Base-by-base conservation (phyloP, 192 early-diverging fungal species). In the Pilobolus umbonatus region DNA sequence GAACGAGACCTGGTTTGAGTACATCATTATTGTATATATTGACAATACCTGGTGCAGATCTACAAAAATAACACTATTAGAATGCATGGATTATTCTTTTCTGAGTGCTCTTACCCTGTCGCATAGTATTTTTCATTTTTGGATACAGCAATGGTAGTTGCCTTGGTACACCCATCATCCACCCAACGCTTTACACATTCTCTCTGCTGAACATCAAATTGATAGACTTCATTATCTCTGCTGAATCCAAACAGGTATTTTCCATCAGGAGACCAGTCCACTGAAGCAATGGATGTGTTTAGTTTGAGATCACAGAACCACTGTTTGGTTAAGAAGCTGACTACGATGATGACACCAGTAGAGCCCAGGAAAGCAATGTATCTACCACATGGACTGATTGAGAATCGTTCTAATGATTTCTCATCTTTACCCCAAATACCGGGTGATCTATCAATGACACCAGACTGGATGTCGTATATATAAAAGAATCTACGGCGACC, bases 291-390 rank as follows among this genome's bases (percentile, higher is more conserved):
- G 4, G 75, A 75, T n/a, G 84, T 86, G 68, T 96, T 97, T 89
- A 98, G 93, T 62, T 91, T 88, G 59, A 98, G 59, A 58, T 87
- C 90, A 46, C 75, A 84, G 31, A 94, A 80, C 89, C 90, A 94
- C 65, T 93, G 91, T 66, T 91, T 94, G 15, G 94, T 94, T 9
- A 72, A 66, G 15, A 75, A 76, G 0, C 85, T 80, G 2, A 96
- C 80, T 44, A 98, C 50, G 21, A 89, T 81, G 35, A 98, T 88
- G 65, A 86, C 83, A 26, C 96, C 96, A 67, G 86, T 78, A 5
- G 77, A 74, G 7, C 92, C 88, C 64, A 83, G 60, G 63, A 97
- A 89, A 1, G 86, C 91, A 50, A 98, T 70, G 24, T 84, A 85
- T 14, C 82, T 74, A 24, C 86, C 88, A 62, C 80, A 85, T 10